phyloP scores from a whole-genome alignment of 2,329 filamentous ascomycete genomes.

The Trichoderma citrinoviride region DNA sequence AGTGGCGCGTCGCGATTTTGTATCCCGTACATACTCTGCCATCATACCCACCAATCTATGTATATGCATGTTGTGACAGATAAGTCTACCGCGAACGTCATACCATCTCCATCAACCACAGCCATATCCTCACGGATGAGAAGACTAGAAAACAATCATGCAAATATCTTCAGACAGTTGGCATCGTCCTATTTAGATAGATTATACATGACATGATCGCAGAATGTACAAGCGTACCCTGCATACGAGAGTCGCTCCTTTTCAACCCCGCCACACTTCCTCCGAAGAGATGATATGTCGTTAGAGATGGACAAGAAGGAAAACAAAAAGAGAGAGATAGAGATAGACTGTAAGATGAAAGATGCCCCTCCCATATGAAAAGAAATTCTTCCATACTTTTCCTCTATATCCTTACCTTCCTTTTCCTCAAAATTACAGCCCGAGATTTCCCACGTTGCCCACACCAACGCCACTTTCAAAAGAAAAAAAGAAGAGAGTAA shows the following conservation, averaged over 20 bases:
- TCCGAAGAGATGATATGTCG: constrained; percentile 1
- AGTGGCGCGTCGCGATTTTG: background rate
- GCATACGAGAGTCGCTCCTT: background rate
- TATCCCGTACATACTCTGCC: too few species aligned
- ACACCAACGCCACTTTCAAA: constrained; percentile 8
- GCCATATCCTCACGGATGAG: background rate
- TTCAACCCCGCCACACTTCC: background rate
- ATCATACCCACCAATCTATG: too few species aligned
- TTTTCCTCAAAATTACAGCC: constrained; percentile 12
- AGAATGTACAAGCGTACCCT: constrained; percentile 6
- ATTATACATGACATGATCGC: constrained; percentile 6
- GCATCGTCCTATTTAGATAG: background rate
- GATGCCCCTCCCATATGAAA: constrained; percentile 9
- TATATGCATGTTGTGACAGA: background rate
- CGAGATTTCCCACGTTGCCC: background rate
- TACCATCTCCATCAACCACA: background rate
- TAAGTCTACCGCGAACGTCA: background rate
- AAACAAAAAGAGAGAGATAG: background rate
- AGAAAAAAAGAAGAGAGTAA: background rate
- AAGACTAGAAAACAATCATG: background rate
- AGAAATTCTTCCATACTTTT: constrained; percentile 11
- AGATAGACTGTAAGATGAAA: background rate
- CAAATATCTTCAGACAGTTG: background rate
- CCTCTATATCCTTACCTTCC: constrained; percentile 19
- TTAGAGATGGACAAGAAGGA: constrained; percentile 6